These are phyloP conservation scores for Eucalyptus pauciflora DNA, from an alignment of 345 rosid species.

Conservation along the genomic window DNA sequence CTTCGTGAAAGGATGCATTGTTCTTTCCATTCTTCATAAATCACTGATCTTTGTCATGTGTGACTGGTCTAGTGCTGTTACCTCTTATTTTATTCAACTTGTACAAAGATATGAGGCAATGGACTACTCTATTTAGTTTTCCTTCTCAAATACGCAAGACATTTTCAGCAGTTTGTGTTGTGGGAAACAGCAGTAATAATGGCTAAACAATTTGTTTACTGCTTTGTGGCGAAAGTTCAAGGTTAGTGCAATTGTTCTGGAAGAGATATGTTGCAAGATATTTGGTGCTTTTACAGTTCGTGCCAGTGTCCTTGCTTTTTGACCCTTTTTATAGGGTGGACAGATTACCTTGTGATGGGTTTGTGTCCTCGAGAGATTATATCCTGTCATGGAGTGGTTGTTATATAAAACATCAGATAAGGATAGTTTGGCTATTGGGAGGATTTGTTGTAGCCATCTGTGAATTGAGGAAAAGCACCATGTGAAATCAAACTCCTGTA, in stretches of 20 bases:
- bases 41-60: not conserved
- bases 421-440: not conserved
- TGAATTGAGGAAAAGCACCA: not conserved
- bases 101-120: not conserved
- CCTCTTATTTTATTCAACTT: not conserved
- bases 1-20: not conserved
- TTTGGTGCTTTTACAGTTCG: not conserved
- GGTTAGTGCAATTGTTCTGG: not conserved
- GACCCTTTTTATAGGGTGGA: not conserved
- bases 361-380: not conserved
- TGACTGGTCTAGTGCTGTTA: not conserved
- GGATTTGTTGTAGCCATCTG: not conserved
- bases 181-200: not conserved
- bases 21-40: not conserved
- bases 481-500: not conserved
- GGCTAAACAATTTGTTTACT: not conserved
- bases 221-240: not conserved
- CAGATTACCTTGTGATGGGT: not conserved
- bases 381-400: not conserved
- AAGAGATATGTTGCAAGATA: not conserved
- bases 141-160: not conserved
- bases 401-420: not conserved
- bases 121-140: not conserved
- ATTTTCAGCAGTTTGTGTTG: not conserved
- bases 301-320: not conserved